phyloP scores from a whole-genome alignment of 2,329 filamentous ascomycete genomes.

The Decorospora gaudefroyi region DNA sequence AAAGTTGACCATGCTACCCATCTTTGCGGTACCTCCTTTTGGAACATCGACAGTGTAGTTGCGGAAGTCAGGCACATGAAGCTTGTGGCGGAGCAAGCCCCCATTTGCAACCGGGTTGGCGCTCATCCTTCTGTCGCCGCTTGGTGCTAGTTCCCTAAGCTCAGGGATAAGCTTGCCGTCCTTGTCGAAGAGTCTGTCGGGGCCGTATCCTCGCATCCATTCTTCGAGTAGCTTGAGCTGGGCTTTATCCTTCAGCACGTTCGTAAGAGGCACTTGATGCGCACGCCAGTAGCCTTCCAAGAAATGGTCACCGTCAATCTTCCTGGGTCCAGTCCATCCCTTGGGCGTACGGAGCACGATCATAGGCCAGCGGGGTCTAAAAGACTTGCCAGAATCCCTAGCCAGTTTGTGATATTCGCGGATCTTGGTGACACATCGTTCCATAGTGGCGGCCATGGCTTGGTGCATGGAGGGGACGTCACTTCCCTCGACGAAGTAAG shows the following conservation, averaged over 20 bases:
- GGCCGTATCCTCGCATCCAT: conserved; percentile 78
- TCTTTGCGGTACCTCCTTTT: conserved; percentile 61
- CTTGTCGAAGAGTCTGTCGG: conserved; percentile 70
- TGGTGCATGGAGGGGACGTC: conserved; percentile 78
- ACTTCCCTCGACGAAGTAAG: conserved; percentile 78
- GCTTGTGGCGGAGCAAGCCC: conserved; percentile 67
- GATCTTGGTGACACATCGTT: conserved; percentile 73
- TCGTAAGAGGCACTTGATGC: conserved; percentile 77
- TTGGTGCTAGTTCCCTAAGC: conserved; percentile 67
- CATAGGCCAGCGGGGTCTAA: conserved; percentile 78
- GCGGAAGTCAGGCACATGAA: conserved; percentile 71
- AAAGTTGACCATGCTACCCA: conserved; percentile 72
- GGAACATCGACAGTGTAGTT: conserved; percentile 68
- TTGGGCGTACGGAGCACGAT: conserved; percentile 77
- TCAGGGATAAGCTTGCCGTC: conserved; percentile 66
- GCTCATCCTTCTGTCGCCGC: conserved; percentile 71
- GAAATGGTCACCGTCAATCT: conserved; percentile 67
- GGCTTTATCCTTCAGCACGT: conserved; percentile 66
- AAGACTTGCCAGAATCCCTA: conserved; percentile 69
- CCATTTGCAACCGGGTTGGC: conserved; percentile 78
- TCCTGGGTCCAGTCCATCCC: conserved; percentile 77
- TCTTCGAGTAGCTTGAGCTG: conserved; percentile 71
- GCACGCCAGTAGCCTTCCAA: conserved; percentile 78
- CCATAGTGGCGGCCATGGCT: conserved; percentile 77
- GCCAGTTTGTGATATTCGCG: conserved; percentile 70